phyloP scores from a whole-genome alignment of 176 grass and related monocot genomes.

The Hordeum marinum region DNA sequence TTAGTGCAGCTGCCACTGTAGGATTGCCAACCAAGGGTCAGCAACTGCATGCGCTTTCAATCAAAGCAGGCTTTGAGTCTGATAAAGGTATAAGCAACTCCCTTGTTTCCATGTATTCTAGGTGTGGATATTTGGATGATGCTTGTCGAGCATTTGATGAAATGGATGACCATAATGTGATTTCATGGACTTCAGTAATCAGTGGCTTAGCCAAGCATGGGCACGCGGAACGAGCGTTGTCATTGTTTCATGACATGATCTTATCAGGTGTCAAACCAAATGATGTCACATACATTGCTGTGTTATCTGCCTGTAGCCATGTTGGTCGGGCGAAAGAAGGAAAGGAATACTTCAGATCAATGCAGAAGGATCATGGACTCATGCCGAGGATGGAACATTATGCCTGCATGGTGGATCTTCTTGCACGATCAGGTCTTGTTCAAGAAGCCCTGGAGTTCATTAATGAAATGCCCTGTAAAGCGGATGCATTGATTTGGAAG shows the following conservation, averaged over 20 bases:
- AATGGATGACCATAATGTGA: constrained; percentile 64
- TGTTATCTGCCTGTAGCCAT: constrained; percentile 84
- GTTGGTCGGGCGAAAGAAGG: constrained; percentile 65
- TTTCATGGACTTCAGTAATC: constrained; percentile 92
- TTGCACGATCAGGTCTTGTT: constrained; percentile 58
- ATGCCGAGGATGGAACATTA: constrained; percentile 87
- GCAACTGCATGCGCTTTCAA: constrained; percentile 63
- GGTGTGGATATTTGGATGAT: constrained; percentile 73
- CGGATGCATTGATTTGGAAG: constrained; percentile 76
- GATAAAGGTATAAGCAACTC: constrained; percentile 64
- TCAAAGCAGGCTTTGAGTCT: constrained; percentile 64
- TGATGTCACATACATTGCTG: constrained; percentile 74
- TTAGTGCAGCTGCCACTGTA: constrained; percentile 70
- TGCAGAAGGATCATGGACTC: constrained; percentile 55
- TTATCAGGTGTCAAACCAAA: constrained; percentile 63
- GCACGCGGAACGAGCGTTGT: constrained; percentile 37
- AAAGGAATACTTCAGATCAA: constrained; percentile 63
- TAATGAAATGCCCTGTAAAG: constrained; percentile 53
- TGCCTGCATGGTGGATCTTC: constrained; percentile 84
- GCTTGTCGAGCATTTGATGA: constrained; percentile 53
- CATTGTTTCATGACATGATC: constrained; percentile 60
- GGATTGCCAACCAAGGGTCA: constrained; percentile 71
- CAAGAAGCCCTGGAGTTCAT: constrained; percentile 70
- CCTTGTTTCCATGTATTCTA: constrained; percentile 91
- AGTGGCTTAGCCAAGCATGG: constrained; percentile 89